Conservation (phyloP, 2,329 filamentous ascomycete species). For the Ophiocordyceps camponoti-floridani region DNA sequence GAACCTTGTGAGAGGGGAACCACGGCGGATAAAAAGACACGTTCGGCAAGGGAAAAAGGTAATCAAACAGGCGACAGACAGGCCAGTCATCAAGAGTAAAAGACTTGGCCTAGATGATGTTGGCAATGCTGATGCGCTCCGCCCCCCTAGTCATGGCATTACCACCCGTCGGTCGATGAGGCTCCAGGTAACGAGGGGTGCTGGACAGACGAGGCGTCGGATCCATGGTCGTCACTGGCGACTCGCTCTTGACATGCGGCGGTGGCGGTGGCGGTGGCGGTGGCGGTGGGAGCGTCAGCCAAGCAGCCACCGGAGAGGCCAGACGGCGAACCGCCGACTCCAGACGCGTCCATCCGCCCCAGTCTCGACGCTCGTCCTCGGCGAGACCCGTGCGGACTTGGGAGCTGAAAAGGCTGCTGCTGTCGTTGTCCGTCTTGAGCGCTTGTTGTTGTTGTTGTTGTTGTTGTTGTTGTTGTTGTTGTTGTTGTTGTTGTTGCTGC, state of each 20-base stretch:
- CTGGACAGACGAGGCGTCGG: constrained; percentile 11
- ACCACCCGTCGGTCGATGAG: constrained; percentile 9
- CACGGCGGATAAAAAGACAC: no score
- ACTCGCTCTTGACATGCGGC: constrained; percentile 17
- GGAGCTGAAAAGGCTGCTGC: constrained; percentile 22
- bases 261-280: constrained; percentile 8
- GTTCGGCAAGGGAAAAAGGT: no score
- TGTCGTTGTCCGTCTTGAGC: constrained; percentile 2
- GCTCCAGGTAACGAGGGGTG: constrained; percentile 12
- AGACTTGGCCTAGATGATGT: constrained; percentile 19
- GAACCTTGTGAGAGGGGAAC: no score
- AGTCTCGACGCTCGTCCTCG: constrained; percentile 43
- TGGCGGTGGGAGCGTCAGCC: constrained; percentile 13
- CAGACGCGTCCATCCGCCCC: constrained; percentile 66
- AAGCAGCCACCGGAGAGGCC: constrained; percentile 12
- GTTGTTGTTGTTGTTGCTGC: background rate
- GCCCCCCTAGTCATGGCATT: constrained; percentile 9
- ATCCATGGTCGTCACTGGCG: constrained; percentile 9
- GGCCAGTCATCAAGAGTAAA: background rate
- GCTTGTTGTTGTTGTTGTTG: background rate
- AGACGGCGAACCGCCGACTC: constrained; percentile 27
- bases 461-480: background rate
- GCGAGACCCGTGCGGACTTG: constrained; percentile 33
- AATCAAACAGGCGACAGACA: no score
- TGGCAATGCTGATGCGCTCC: constrained; percentile 14